Percentiles rank a stretch among this genome's conserved stretches.
Conservation (phyloP, 371 early-diverging fungal species). For the Apophysomyces trapeziformis region DNA sequence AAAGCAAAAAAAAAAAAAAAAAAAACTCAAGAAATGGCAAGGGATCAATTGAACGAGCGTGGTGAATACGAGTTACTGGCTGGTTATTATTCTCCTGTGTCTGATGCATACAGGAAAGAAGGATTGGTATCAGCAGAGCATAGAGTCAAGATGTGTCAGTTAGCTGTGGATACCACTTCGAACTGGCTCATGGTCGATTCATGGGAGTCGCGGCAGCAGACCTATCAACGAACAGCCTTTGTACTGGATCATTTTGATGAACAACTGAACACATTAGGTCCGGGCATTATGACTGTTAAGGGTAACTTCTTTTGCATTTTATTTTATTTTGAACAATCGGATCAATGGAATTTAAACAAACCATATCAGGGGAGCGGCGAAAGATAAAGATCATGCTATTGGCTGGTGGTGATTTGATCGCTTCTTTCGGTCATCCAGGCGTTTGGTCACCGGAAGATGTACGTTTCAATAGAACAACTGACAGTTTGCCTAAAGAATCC, state of each 20-base stretch:
- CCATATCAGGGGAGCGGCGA: conserved; percentile 43
- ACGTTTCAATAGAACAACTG: conserved; percentile 23
- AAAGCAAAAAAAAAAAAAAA: conserved; percentile 35
- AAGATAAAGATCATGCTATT: conserved; percentile 86
- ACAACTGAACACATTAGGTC: conserved; percentile 74
- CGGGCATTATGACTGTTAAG: conserved; percentile 52
- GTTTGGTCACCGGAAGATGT: conserved; percentile 93
- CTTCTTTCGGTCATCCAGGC: conserved; percentile 90
- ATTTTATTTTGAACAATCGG: background rate
- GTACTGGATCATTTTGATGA: conserved; percentile 95
- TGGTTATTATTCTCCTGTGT: conserved; percentile 97
- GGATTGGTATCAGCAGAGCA: conserved; percentile 88
- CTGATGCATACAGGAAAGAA: conserved; percentile 90
- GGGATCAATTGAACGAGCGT: conserved; percentile 78
- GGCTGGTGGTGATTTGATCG: conserved; percentile 97
- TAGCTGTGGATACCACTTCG: conserved; percentile 81
- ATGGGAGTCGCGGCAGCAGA: conserved; percentile 89
- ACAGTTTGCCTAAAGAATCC: background rate
- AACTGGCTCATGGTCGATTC: conserved; percentile 95
- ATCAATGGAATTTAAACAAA: background rate
- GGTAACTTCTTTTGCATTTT: conserved; percentile 28
- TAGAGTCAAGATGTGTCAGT: conserved; percentile 91
- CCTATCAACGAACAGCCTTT: conserved; percentile 87
- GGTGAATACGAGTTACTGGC: conserved; percentile 82
- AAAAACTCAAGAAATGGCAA: conserved; percentile 87